Evolutionary conservation across 441 rosid genomes (phyloP).

Genomic region (Aleurites moluccanus): DNA sequence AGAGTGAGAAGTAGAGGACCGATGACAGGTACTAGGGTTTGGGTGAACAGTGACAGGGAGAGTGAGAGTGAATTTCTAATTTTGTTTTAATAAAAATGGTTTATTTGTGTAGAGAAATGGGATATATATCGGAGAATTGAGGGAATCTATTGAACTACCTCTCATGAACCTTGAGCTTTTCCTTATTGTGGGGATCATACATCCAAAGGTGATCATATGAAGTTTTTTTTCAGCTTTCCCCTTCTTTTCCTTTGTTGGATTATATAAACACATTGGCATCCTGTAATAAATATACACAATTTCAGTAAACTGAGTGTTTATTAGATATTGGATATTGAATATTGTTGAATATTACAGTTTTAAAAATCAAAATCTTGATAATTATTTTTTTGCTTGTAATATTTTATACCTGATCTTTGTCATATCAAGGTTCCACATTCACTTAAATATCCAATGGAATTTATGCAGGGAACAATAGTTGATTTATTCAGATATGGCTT

Average conservation of each 20-base stretch:
- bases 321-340: too few relatives aligned
- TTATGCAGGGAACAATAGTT: too few relatives aligned
- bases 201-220: slow-evolving; percentile 68
- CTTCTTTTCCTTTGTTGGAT: background rate
- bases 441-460: too few relatives aligned
- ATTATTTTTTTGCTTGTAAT: too few relatives aligned
- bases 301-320: background rate
- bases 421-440: too few relatives aligned
- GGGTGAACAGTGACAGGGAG: background rate
- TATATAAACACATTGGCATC: background rate
- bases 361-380: too few relatives aligned
- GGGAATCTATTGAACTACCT: slow-evolving; percentile 97
- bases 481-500: slow-evolving; percentile 53
- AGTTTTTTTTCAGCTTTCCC: background rate
- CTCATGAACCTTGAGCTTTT: slow-evolving; percentile 98
- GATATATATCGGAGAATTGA: slow-evolving; percentile 88
- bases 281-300: background rate
- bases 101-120: too few relatives aligned
- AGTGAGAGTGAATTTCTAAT: background rate
- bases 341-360: too few relatives aligned
- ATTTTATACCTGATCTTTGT: too few relatives aligned
- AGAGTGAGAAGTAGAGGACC: too few relatives aligned
- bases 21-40: background rate
- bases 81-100: too few relatives aligned
- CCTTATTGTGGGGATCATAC: slow-evolving; percentile 91